These are phyloP conservation scores for Diutina pseudorugosa DNA, from an alignment of 1,139 yeast genomes.

Conservation along the genomic window DNA sequence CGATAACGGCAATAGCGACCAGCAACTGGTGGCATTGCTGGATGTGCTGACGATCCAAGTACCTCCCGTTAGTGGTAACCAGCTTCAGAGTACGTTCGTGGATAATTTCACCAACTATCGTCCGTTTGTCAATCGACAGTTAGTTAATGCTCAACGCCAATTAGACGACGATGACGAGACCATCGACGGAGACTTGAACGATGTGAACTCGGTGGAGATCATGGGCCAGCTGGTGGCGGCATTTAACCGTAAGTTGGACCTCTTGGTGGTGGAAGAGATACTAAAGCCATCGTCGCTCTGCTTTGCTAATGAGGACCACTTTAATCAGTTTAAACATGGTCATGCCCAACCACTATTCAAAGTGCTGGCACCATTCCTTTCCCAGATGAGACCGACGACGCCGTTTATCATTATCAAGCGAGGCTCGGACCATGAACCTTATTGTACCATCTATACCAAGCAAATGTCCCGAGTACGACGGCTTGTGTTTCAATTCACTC, in stretches of 20 bases:
- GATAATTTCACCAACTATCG: slow-evolving; percentile 28
- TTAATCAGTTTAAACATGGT: slow-evolving; percentile 22
- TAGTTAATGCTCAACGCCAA: not conserved
- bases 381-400: slow-evolving; percentile 22
- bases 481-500: slow-evolving; percentile 18
- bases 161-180: slow-evolving; percentile 7
- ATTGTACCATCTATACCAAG: slow-evolving; percentile 23
- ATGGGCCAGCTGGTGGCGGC: slow-evolving; percentile 9
- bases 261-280: slow-evolving; percentile 22
- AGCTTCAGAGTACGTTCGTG: slow-evolving; percentile 22
- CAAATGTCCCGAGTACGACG: slow-evolving; percentile 18
- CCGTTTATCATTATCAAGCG: slow-evolving; percentile 23
- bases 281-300: slow-evolving; percentile 19
- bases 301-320: slow-evolving; percentile 21
- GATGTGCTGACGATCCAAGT: slow-evolving; percentile 14
- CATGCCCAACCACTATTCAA: slow-evolving; percentile 20
- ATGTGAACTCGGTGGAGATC: slow-evolving; percentile 6
- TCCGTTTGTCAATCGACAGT: slow-evolving; percentile 17
- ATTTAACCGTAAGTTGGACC: slow-evolving; percentile 18
- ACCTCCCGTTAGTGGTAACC: slow-evolving; percentile 13
- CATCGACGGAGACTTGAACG: slow-evolving; percentile 10
- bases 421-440: slow-evolving; percentile 12
- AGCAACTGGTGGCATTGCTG: slow-evolving; percentile 9
- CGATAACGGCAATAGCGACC: not conserved
- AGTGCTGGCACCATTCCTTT: slow-evolving; percentile 24